A percentile compares a stretch with the other conserved stretches of the same genome.
These are phyloP conservation scores for Paraglomus brasilianum DNA, from an alignment of 192 early-diverging fungal species.

Conservation along the genomic window DNA sequence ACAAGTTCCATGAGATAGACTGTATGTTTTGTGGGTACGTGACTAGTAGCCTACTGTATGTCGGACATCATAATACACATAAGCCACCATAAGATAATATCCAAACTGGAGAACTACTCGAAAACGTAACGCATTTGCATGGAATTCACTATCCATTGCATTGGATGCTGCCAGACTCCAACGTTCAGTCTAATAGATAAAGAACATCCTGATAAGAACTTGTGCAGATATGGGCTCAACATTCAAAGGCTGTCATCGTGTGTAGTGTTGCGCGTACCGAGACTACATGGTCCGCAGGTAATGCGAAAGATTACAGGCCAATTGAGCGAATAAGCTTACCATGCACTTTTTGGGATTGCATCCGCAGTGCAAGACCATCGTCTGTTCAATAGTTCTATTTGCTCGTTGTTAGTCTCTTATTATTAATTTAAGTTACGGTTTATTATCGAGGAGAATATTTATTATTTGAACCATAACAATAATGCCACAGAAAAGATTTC, in stretches of 20 bases:
- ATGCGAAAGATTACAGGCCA: slow-evolving; percentile 33
- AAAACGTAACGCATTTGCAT: slow-evolving; percentile 15
- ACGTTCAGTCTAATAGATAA: slow-evolving; percentile 28
- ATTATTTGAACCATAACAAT: too few relatives aligned
- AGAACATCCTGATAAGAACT: neutral
- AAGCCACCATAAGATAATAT: slow-evolving; percentile 25
- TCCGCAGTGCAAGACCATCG: too few relatives aligned
- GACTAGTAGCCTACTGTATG: slow-evolving; percentile 28
- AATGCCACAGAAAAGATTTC: too few relatives aligned
- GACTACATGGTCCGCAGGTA: slow-evolving; percentile 21
- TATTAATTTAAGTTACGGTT: too few relatives aligned
- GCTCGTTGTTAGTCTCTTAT: too few relatives aligned
- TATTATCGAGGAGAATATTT: too few relatives aligned
- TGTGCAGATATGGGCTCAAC: slow-evolving; percentile 20
- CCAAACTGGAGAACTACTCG: slow-evolving; percentile 12
- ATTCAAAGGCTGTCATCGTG: slow-evolving; percentile 28
- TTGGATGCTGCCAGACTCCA: neutral
- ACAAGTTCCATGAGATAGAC: too few relatives aligned
- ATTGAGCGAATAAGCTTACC: neutral
- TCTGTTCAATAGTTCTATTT: too few relatives aligned
- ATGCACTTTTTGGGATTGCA: too few relatives aligned
- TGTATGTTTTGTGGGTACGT: too few relatives aligned
- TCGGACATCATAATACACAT: slow-evolving; percentile 25
- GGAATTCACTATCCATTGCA: slow-evolving; percentile 11
- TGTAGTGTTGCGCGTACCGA: neutral